phyloP scores from a whole-genome alignment of 2,329 filamentous ascomycete genomes.

The Myriosclerotinia scirpicola region DNA sequence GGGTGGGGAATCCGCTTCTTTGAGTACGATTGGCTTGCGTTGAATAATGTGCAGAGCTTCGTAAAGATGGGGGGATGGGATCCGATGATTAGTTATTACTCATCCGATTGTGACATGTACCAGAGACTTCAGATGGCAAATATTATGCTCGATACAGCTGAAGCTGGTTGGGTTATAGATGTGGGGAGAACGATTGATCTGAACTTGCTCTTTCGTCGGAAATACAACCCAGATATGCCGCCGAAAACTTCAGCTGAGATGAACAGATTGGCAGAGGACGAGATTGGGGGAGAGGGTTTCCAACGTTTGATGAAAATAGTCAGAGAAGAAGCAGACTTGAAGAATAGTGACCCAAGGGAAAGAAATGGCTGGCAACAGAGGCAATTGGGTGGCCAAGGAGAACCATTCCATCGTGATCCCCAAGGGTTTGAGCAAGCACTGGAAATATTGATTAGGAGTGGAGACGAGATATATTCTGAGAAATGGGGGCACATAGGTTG shows the following conservation, averaged over 20 bases:
- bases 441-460: slow-evolving; percentile 48
- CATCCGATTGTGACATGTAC: slow-evolving; percentile 57
- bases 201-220: slow-evolving; percentile 12
- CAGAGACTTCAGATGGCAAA: slow-evolving; percentile 46
- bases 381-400: slow-evolving; percentile 53
- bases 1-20: slow-evolving; percentile 40
- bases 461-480: slow-evolving; percentile 43
- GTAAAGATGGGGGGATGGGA: slow-evolving; percentile 51
- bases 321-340: slow-evolving; percentile 37
- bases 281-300: slow-evolving; percentile 31
- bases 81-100: slow-evolving; percentile 55
- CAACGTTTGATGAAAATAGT: slow-evolving; percentile 40
- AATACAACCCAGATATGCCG: neutral
- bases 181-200: slow-evolving; percentile 43
- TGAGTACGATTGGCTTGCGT: slow-evolving; percentile 55
- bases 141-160: slow-evolving; percentile 44
- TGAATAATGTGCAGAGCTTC: slow-evolving; percentile 48
- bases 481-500: slow-evolving; percentile 52
- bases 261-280: slow-evolving; percentile 4
- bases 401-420: slow-evolving; percentile 54
- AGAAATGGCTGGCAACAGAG: slow-evolving; percentile 55
- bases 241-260: slow-evolving; percentile 27
- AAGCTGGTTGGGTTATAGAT: slow-evolving; percentile 48
- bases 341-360: slow-evolving; percentile 29
- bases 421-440: slow-evolving; percentile 48